A percentile compares a stretch with the other conserved stretches of the same genome.
phyloP scores from a whole-genome alignment of 2,329 filamentous ascomycete species.

The Penicillium sp. region DNA sequence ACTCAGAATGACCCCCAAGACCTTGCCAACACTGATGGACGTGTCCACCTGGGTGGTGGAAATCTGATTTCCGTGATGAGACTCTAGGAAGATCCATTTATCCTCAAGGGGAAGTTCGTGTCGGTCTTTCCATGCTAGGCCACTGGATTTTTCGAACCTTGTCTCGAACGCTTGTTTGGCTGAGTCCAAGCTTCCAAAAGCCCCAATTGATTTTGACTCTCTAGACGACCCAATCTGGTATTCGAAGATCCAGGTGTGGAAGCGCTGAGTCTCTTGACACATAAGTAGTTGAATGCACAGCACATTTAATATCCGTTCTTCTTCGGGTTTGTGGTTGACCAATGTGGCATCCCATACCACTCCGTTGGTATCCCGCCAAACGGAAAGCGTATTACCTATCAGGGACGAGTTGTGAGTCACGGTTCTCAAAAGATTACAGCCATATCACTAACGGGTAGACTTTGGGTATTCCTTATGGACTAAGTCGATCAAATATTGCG shows the following conservation, averaged over 20 bases:
- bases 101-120: not conserved
- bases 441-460: not conserved
- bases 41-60: not conserved
- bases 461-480: not conserved
- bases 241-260: not conserved
- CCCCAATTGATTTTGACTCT: not conserved
- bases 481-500: not conserved
- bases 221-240: not conserved
- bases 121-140: conserved; percentile 7
- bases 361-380: conserved; percentile 11
- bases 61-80: not conserved
- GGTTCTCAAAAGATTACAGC: not conserved
- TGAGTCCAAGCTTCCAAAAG: not conserved
- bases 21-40: not conserved
- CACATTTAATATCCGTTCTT: not conserved
- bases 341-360: conserved; percentile 16
- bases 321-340: not conserved
- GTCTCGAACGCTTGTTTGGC: not conserved
- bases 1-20: conserved; percentile 1
- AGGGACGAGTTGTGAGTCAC: not conserved
- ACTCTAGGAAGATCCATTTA: not conserved
- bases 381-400: not conserved
- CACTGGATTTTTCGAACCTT: not conserved
- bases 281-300: conserved; percentile 12
- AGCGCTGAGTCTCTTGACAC: not conserved